A percentile compares a stretch with the other conserved stretches of the same genome.
Evolutionary conservation across 2,329 filamentous ascomycete species (phyloP).

Genomic region (Sclerotinia nivalis): DNA sequence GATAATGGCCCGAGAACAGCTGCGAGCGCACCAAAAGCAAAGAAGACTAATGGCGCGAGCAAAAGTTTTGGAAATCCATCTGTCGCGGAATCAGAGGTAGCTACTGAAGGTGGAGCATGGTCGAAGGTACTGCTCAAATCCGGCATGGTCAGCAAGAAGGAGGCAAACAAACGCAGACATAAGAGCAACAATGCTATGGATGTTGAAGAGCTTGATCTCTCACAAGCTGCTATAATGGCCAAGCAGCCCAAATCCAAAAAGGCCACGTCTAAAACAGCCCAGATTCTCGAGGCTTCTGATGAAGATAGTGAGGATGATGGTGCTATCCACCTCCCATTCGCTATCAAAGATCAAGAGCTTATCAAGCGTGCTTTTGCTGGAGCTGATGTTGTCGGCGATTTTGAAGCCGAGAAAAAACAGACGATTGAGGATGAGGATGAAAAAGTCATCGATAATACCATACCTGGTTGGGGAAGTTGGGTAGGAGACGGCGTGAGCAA

Average conservation of each 20-base stretch:
- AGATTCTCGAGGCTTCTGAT: constrained; percentile 34
- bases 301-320: constrained; percentile 49
- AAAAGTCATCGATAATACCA: constrained; percentile 76
- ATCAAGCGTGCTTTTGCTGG: constrained; percentile 85
- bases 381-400: constrained; percentile 78
- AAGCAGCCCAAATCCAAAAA: constrained; percentile 37
- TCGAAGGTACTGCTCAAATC: constrained; percentile 37
- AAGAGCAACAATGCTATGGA: constrained; percentile 40
- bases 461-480: constrained; percentile 95
- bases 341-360: constrained; percentile 63
- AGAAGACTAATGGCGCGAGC: constrained; percentile 25
- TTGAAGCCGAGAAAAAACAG: constrained; percentile 75
- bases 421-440: constrained; percentile 76
- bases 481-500: constrained; percentile 78
- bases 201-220: constrained; percentile 40
- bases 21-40: constrained; percentile 18
- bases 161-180: constrained; percentile 39
- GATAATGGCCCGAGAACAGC: constrained; percentile 24
- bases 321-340: constrained; percentile 55
- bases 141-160: constrained; percentile 33
- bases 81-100: constrained; percentile 22
- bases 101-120: constrained; percentile 41
- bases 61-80: constrained; percentile 12
- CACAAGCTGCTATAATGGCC: constrained; percentile 39
- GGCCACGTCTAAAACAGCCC: constrained; percentile 33